Evolutionary conservation across 2,329 filamentous ascomycete species (phyloP), one percentile per base, ranked within the genome.

Genomic region (Penicillium rolfsii): DNA sequence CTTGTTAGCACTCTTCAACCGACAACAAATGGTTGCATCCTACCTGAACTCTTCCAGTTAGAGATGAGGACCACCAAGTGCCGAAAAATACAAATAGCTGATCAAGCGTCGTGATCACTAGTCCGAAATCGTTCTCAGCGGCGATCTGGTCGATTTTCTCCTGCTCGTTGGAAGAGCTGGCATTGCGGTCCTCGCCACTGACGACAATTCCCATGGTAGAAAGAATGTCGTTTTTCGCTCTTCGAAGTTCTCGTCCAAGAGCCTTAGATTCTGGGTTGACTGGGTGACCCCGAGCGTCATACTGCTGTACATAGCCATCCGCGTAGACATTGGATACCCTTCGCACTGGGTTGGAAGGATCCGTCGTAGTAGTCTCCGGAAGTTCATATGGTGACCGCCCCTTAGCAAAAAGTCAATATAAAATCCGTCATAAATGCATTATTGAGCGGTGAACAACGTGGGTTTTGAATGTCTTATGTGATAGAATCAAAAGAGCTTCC

Each of bases 161-260:
- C 61, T 74, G 71, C 61, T 79, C 77, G 58, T 73, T 75, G 36
- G 73, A 69, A n/a, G 69, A 66, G 57, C 68, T 70, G 28, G 72
- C 59, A 40, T 71, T 76, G 16, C 74, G 71, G 64, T 78, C 73
- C 62, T 79, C 75, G 59, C 76, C 71, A 56, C 77, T 79, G 61
- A 80, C 77, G 41, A 81, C 79, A 41, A 82, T 77, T 3, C 81
- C 80, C 74, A 82, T 80, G 8, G 78, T 81, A 24, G 78, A 79
- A 16, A 82, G 73, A 35, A 82, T 79, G 62, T 83, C 81, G 72
- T 83, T 83, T 62, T 82, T 81, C 0, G 81, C 81, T 68, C 79
- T 76, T 53, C 78, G 72, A 7, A 82, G 74, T 53, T 76, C 74
- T 43, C 76, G 74, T 9, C 74, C 75, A 30, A 77, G 67, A 12